Conservation (phyloP, 164 flowering plant species). For the Stephania yunnanensis region DNA sequence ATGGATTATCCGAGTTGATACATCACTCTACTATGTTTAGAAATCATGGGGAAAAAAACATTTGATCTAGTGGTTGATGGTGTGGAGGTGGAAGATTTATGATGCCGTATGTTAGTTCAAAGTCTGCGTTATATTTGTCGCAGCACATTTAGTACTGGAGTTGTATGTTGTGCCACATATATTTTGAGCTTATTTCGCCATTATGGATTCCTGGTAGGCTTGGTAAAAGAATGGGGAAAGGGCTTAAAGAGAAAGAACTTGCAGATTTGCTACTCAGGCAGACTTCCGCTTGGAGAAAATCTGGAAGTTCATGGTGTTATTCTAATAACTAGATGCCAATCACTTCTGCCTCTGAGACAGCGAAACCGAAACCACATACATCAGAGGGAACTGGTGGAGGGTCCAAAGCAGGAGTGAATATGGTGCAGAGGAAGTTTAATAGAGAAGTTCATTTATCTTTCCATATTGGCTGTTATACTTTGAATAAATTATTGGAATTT, state of each 20-base stretch:
- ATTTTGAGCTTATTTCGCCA: conserved; percentile 53
- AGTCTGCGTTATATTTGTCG: conserved; percentile 38
- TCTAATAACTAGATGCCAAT: conserved; percentile 60
- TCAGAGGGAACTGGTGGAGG: conserved; percentile 18
- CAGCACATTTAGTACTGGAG: conserved; percentile 37
- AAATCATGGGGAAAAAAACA: conserved; percentile 15
- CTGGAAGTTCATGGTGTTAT: conserved; percentile 50
- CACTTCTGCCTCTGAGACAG: conserved; percentile 44
- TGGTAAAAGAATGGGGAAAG: conserved; percentile 47
- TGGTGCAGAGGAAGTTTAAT: conserved; percentile 16
- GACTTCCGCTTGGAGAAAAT: conserved; percentile 34
- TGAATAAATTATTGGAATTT: conserved; percentile 61
- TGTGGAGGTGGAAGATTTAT: conserved; percentile 11
- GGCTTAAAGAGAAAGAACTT: conserved; percentile 35
- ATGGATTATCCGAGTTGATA: conserved; percentile 54
- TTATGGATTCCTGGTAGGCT: conserved; percentile 62
- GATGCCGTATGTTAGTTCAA: conserved; percentile 28
- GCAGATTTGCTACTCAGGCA: conserved; percentile 39
- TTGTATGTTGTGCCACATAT: conserved; percentile 62
- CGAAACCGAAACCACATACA: background rate
- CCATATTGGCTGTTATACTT: conserved; percentile 40
- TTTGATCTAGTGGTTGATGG: conserved; percentile 7
- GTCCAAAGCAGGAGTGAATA: conserved; percentile 14
- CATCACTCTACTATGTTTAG: conserved; percentile 14
- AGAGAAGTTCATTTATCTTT: conserved; percentile 54